These are phyloP conservation scores for Termitomyces sp. DNA, from an alignment of 768 basidiomycete genomes.

Conservation along the genomic window DNA sequence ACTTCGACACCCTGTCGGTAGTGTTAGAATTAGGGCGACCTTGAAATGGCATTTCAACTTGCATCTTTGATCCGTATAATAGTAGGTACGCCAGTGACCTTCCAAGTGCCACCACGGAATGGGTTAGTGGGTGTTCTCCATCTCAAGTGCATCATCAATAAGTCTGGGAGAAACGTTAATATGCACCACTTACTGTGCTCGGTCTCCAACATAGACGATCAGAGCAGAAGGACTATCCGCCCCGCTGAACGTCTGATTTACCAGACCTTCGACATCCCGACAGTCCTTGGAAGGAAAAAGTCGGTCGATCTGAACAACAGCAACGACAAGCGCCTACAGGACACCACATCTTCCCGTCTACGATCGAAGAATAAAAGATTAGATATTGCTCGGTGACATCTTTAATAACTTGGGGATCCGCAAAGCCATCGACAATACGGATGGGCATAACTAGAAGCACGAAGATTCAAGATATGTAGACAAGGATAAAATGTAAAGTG, in stretches of 20 bases:
- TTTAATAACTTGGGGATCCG: conserved; percentile 33
- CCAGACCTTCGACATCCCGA: conserved; percentile 50
- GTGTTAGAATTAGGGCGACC: neutral
- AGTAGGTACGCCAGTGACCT: conserved; percentile 58
- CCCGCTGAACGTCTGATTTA: conserved; percentile 47
- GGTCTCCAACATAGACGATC: conserved; percentile 69
- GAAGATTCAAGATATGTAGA: too few species aligned
- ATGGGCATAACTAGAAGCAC: conserved; percentile 45
- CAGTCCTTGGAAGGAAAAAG: conserved; percentile 49
- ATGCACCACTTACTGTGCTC: conserved; percentile 45
- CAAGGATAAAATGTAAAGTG: too few species aligned
- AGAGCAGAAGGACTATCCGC: conserved; percentile 46
- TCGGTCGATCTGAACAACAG: neutral
- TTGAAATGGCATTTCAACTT: conserved; percentile 5
- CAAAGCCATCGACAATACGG: conserved; percentile 30
- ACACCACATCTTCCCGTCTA: conserved; percentile 67
- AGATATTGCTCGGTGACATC: conserved; percentile 48
- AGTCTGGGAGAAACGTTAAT: neutral
- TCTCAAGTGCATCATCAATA: conserved; percentile 30
- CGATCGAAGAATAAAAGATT: conserved; percentile 70
- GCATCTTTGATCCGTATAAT: conserved; percentile 61
- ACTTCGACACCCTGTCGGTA: conserved; percentile 32
- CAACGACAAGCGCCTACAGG: conserved; percentile 44
- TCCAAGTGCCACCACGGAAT: conserved; percentile 64
- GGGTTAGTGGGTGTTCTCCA: conserved; percentile 62